Evolutionary conservation across 371 early-diverging fungal genomes (phyloP).

Genomic region (Mortierella sp.): DNA sequence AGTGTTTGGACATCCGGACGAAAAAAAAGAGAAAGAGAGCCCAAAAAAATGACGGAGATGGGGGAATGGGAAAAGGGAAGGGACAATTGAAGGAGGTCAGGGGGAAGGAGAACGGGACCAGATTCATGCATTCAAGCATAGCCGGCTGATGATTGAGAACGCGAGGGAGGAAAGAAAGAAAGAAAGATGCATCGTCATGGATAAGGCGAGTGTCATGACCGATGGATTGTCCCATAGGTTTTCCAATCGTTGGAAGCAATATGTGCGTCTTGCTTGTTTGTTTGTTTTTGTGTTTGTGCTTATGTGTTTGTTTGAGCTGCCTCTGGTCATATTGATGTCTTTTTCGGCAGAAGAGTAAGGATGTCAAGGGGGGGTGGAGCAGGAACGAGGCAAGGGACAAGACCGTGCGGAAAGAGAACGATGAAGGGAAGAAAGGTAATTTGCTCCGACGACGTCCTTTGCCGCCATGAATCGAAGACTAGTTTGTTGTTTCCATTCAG

Average conservation of each 20-base stretch:
- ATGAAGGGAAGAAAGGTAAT: too few relatives aligned
- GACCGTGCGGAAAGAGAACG: too few relatives aligned
- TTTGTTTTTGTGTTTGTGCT: background rate
- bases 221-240: too few relatives aligned
- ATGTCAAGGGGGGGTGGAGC: background rate
- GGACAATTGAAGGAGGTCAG: too few relatives aligned
- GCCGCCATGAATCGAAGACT: too few relatives aligned
- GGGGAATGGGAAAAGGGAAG: background rate
- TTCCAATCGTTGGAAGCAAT: too few relatives aligned
- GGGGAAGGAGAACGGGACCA: background rate
- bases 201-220: background rate
- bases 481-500: too few relatives aligned
- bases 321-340: background rate
- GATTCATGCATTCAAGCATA: too few relatives aligned
- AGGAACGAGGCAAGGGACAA: too few relatives aligned
- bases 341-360: background rate
- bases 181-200: background rate
- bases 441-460: too few relatives aligned
- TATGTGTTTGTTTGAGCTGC: background rate
- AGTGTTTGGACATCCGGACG: background rate
- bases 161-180: background rate
- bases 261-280: background rate
- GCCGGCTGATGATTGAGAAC: background rate
- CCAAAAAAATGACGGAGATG: background rate
- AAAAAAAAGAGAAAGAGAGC: background rate